Conservation (phyloP, 768 basidiomycete species). For the Hemileccinum rubropunctum region DNA sequence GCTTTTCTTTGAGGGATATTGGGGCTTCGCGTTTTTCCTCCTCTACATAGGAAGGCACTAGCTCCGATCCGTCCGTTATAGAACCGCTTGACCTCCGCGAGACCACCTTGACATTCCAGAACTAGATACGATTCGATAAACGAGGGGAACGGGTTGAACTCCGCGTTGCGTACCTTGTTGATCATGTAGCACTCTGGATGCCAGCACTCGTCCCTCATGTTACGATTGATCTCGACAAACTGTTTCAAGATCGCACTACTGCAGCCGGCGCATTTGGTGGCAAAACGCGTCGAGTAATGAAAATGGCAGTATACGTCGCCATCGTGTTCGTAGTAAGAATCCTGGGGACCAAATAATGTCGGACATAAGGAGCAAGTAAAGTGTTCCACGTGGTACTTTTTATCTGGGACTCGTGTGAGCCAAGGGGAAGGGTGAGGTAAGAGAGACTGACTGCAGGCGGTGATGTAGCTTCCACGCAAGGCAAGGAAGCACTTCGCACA, state of each 20-base stretch:
- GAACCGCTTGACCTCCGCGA: conserved; percentile 68
- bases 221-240: conserved; percentile 99
- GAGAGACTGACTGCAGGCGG: conserved; percentile 84
- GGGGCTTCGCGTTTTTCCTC: conserved; percentile 84
- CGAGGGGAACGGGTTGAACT: not conserved
- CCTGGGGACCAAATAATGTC: conserved; percentile 94
- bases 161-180: conserved; percentile 70
- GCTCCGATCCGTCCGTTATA: conserved; percentile 50
- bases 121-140: conserved; percentile 49
- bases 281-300: conserved; percentile 98
- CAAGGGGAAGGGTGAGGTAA: not conserved
- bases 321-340: conserved; percentile 98
- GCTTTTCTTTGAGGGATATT: conserved; percentile 79
- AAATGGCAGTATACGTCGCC: conserved; percentile 99
- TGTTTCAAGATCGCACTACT: conserved; percentile 97
- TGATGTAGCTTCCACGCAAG: conserved; percentile 96
- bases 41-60: conserved; percentile 57
- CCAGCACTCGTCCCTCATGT: conserved; percentile 98
- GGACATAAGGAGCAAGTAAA: conserved; percentile 98
- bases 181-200: conserved; percentile 99
- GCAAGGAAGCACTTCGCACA: conserved; percentile 96
- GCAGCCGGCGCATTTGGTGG: conserved; percentile 97
- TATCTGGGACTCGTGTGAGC: conserved; percentile 52
- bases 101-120: conserved; percentile 97
- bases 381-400: conserved; percentile 99